phyloP scores from a whole-genome alignment of 1,284 basidiomycete species.

The Melanopsichium pennsylvanicum region DNA sequence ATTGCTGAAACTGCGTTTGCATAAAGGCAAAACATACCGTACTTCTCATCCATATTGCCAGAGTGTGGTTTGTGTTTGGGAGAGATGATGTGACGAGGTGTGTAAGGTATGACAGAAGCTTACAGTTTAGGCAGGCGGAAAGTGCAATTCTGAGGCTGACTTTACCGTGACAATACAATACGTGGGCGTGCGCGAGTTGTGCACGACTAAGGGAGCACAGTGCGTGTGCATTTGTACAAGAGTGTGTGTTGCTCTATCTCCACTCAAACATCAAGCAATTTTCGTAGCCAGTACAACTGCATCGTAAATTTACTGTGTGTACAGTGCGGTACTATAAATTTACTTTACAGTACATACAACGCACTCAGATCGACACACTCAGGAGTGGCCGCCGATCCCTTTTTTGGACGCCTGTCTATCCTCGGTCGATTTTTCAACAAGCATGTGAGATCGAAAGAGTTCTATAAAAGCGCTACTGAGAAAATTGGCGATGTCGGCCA shows the following conservation, averaged over 20 bases:
- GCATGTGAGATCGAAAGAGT: no score
- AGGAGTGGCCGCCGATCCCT: no score
- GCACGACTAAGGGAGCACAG: neutral
- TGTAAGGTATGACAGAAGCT: neutral
- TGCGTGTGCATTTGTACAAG: neutral
- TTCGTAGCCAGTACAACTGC: no score
- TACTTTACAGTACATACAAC: no score
- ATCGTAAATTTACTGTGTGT: no score
- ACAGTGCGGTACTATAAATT: no score
- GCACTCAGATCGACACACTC: no score
- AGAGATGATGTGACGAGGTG: neutral
- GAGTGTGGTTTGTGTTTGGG: neutral
- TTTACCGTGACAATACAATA: neutral
- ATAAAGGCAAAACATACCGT: constrained; percentile 34
- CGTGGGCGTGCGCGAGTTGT: neutral
- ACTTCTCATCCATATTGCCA: constrained; percentile 59
- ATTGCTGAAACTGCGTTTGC: neutral
- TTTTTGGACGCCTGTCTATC: no score
- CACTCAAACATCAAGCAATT: neutral
- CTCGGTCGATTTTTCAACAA: no score
- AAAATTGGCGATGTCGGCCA: no score
- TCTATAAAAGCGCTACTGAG: no score
- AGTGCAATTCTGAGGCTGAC: neutral
- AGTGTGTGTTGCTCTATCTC: neutral
- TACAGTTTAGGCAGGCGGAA: no score